Evolutionary conservation across 192 early-diverging fungal genomes (phyloP).

Genomic region (Rhizoclosmatium globosum): DNA sequence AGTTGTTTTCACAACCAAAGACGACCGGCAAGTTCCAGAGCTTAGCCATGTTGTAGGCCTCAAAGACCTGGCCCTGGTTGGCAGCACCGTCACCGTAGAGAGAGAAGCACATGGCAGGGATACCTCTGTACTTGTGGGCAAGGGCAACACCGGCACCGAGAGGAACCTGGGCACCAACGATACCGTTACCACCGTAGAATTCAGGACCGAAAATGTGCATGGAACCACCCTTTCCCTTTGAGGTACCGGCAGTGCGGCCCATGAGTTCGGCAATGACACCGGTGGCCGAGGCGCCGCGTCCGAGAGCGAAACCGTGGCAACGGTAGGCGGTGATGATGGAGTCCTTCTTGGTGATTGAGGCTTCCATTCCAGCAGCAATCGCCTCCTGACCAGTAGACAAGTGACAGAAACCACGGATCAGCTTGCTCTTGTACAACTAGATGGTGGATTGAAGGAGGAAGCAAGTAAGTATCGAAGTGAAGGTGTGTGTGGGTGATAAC

Average conservation of each 20-base stretch:
- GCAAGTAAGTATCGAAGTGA: too few species aligned
- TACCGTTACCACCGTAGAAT: conserved; percentile 99
- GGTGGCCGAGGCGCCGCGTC: conserved; percentile 72
- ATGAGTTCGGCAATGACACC: conserved; percentile 62
- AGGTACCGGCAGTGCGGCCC: conserved; percentile 83
- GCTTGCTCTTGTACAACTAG: conserved; percentile 93
- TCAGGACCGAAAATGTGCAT: conserved; percentile 98
- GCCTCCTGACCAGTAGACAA: conserved; percentile 97
- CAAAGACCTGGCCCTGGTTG: conserved; percentile 99
- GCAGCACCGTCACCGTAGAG: conserved; percentile 98
- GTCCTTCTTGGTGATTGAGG: conserved; percentile 88
- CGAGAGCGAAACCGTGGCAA: conserved; percentile 96
- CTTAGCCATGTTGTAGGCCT: conserved; percentile 99
- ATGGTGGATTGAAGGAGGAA: not conserved
- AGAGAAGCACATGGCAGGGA: conserved; percentile 83
- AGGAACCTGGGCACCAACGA: conserved; percentile 94
- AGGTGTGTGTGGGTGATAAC: too few species aligned
- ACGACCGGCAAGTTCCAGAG: conserved; percentile 92
- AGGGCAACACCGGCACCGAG: conserved; percentile 77
- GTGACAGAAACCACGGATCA: conserved; percentile 99
- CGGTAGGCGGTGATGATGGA: conserved; percentile 97
- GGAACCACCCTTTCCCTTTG: conserved; percentile 97
- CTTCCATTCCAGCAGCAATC: conserved; percentile 91
- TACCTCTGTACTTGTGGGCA: conserved; percentile 89
- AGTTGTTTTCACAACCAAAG: conserved; percentile 99